A percentile compares a stretch with the other conserved stretches of the same genome.
Conservation (phyloP, 345 rosid genomes). For the Atalantia buxifolia region DNA sequence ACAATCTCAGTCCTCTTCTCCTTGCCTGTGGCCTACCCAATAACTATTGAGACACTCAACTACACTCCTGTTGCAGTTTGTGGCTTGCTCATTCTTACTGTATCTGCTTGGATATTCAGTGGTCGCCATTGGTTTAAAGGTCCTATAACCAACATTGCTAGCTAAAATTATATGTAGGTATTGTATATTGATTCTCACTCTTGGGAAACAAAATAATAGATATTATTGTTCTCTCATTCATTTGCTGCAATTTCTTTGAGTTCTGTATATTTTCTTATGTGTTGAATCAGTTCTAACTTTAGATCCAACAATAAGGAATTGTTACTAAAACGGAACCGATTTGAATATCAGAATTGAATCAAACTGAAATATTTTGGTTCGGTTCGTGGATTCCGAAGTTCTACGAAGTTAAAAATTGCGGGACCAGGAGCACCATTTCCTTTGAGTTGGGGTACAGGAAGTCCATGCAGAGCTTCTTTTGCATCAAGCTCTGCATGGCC, state of each 20-base stretch:
- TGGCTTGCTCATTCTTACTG: conserved; percentile 55
- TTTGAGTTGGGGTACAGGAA: too few relatives aligned
- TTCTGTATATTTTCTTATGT: not conserved
- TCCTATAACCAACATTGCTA: conserved; percentile 60
- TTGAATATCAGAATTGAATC: too few relatives aligned
- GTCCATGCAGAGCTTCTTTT: too few relatives aligned
- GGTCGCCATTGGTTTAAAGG: conserved; percentile 89
- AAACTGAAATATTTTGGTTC: too few relatives aligned
- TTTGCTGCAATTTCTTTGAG: not conserved
- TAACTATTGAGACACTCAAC: conserved; percentile 76
- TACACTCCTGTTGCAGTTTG: conserved; percentile 89
- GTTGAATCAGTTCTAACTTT: not conserved
- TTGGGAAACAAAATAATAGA: not conserved
- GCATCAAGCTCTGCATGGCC: too few relatives aligned
- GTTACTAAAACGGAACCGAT: too few relatives aligned
- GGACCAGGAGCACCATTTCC: too few relatives aligned
- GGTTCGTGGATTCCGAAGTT: too few relatives aligned
- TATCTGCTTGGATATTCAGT: conserved; percentile 60
- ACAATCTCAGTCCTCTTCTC: conserved; percentile 91
- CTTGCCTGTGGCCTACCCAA: conserved; percentile 84
- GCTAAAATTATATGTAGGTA: conserved; percentile 14
- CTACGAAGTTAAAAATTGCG: too few relatives aligned
- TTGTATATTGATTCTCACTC: not conserved
- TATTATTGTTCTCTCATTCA: not conserved
- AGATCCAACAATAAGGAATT: too few relatives aligned